These are phyloP conservation scores for Shiraia bambusicola DNA, from an alignment of 2,329 filamentous ascomycete genomes.

Conservation along the genomic window DNA sequence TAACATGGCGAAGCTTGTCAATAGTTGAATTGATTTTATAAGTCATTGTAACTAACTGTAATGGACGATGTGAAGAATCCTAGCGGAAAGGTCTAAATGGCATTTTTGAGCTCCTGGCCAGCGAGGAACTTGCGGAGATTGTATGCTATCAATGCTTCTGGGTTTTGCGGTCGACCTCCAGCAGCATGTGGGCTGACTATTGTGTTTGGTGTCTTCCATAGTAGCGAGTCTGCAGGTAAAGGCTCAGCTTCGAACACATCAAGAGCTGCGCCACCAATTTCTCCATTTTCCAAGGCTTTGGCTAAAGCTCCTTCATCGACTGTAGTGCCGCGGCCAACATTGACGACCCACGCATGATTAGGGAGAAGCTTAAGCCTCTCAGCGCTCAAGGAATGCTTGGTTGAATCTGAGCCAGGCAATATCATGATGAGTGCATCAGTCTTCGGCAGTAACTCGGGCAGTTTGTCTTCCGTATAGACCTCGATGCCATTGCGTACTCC, in stretches of 20 bases:
- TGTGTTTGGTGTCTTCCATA: constrained; percentile 55
- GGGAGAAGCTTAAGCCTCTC: constrained; percentile 65
- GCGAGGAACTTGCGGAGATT: constrained; percentile 63
- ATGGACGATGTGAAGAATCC: no score
- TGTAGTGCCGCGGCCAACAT: constrained; percentile 74
- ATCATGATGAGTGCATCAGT: constrained; percentile 67
- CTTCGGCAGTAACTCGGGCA: constrained; percentile 55
- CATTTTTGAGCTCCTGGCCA: constrained; percentile 61
- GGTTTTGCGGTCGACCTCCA: constrained; percentile 61
- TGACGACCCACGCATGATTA: constrained; percentile 65
- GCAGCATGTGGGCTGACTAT: constrained; percentile 59
- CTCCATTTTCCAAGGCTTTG: constrained; percentile 65
- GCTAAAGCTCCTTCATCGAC: constrained; percentile 72
- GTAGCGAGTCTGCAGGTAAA: constrained; percentile 53
- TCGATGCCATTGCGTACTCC: constrained; percentile 62
- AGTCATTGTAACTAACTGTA: no score
- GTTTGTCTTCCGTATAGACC: constrained; percentile 57
- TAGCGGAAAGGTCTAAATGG: no score
- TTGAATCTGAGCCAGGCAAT: constrained; percentile 55
- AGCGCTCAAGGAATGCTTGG: constrained; percentile 59
- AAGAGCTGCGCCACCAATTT: constrained; percentile 72
- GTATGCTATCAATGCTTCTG: constrained; percentile 60
- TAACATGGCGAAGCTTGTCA: no score
- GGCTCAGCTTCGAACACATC: constrained; percentile 77
- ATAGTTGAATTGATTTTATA: no score